Evolutionary conservation across 2,329 filamentous ascomycete genomes (phyloP).

Genomic region (Botryosphaeria dothidea): DNA sequence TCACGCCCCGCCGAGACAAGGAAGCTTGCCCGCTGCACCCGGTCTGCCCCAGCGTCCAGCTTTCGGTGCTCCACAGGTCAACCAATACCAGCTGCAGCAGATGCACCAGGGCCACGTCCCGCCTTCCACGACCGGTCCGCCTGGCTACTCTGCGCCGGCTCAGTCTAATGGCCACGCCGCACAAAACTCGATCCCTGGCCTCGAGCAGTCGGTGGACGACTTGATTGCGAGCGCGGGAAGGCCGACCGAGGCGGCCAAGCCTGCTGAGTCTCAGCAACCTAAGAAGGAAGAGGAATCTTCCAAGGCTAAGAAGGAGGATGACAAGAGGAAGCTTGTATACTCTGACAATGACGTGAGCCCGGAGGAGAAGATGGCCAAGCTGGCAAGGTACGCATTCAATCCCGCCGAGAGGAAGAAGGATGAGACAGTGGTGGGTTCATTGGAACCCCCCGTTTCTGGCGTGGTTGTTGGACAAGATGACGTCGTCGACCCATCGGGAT

Average conservation of each 20-base stretch:
- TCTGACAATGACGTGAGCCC: conserved; percentile 77
- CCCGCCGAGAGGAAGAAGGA: conserved; percentile 10
- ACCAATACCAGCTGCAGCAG: conserved; percentile 36
- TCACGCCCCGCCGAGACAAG: conserved; percentile 42
- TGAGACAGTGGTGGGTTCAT: conserved; percentile 16
- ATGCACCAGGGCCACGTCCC: conserved; percentile 25
- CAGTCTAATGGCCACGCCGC: conserved; percentile 39
- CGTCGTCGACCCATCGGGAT: conserved; percentile 17
- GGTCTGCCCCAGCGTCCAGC: conserved; percentile 63
- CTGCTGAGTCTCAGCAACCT: conserved; percentile 46
- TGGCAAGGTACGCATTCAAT: conserved; percentile 72
- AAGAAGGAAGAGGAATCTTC: conserved; percentile 61
- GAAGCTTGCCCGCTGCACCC: conserved; percentile 56
- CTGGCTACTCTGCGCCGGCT: conserved; percentile 17
- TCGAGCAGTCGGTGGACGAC: conserved; percentile 51
- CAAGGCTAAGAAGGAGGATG: conserved; percentile 63
- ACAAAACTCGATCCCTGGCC: conserved; percentile 21
- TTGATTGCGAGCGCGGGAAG: conserved; percentile 52
- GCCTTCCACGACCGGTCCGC: conserved; percentile 18
- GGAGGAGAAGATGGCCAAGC: conserved; percentile 83
- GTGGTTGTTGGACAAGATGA: conserved; percentile 19
- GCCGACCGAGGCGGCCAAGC: conserved; percentile 38
- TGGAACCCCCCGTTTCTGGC: conserved; percentile 18
- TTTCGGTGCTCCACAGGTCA: conserved; percentile 56
- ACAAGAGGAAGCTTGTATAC: conserved; percentile 70